Conservation (phyloP, 2,329 filamentous ascomycete genomes). For the Sarocladium oryzae region DNA sequence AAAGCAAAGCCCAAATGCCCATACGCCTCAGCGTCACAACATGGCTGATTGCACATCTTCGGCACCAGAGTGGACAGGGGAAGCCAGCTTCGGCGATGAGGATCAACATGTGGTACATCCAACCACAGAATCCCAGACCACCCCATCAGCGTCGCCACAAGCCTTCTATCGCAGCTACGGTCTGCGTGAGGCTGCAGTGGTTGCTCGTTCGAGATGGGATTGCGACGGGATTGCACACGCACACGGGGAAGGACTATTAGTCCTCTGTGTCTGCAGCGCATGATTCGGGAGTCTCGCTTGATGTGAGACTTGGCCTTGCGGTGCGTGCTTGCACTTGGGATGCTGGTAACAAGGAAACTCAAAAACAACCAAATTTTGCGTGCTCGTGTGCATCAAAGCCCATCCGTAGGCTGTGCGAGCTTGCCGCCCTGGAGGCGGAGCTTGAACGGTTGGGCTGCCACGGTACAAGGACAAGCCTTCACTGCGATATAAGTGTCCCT, state of each 20-base stretch:
- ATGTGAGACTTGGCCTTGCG: background rate
- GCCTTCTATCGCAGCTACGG: background rate
- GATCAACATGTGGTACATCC: slow-evolving; percentile 17
- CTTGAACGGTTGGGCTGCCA: slow-evolving; percentile 11
- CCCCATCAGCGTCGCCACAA: background rate
- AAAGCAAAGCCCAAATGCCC: slow-evolving; percentile 9
- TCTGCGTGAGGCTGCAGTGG: slow-evolving; percentile 9
- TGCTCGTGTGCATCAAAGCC: slow-evolving; percentile 12
- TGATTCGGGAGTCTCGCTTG: background rate
- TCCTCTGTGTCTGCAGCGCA: background rate
- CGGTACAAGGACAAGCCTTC: slow-evolving; percentile 27
- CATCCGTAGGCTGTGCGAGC: background rate
- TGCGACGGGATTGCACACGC: background rate
- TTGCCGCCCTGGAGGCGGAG: background rate
- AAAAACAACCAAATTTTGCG: slow-evolving; percentile 13
- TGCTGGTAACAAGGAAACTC: slow-evolving; percentile 25
- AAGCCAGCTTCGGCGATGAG: background rate
- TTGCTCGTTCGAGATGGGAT: slow-evolving; percentile 5
- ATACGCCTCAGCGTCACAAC: background rate
- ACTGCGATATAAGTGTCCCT: slow-evolving; percentile 29
- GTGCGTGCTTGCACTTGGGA: slow-evolving; percentile 17
- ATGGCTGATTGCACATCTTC: background rate
- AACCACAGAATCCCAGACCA: slow-evolving; percentile 15
- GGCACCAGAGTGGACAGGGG: background rate
- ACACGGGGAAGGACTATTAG: background rate